Evolutionary conservation across 139 green algal species (phyloP).

Genomic region (Chlamydomonas applanata): DNA sequence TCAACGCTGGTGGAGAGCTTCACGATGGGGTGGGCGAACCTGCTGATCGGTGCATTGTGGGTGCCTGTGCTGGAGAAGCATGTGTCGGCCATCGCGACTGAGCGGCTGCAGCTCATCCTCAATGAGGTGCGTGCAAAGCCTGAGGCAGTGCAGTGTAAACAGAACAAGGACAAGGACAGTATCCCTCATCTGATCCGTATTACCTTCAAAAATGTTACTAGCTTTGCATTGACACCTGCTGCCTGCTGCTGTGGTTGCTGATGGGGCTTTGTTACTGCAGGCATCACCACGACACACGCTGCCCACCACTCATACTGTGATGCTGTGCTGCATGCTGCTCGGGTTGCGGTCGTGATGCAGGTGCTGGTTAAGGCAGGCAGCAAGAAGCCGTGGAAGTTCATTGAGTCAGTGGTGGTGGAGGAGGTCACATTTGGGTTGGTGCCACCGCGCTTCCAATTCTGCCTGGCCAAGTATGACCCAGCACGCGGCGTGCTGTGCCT

Average conservation of each 20-base stretch:
- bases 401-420: constrained; percentile 23
- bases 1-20: constrained; percentile 28
- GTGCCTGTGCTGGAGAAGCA: constrained; percentile 28
- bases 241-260: no score
- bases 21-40: constrained; percentile 37
- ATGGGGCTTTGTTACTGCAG: no score
- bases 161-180: no score
- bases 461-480: constrained; percentile 35
- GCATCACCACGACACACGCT: no score
- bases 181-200: no score
- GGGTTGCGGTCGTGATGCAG: constrained; percentile 1
- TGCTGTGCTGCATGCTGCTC: background rate
- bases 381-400: constrained; percentile 22
- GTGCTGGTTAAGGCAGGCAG: constrained; percentile 21
- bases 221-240: no score
- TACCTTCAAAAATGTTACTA: no score
- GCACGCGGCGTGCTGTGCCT: no score
- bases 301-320: no score
- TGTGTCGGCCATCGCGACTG: constrained; percentile 21
- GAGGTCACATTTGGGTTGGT: constrained; percentile 34
- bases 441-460: constrained; percentile 36
- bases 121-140: constrained; percentile 24
- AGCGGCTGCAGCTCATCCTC: constrained; percentile 31
- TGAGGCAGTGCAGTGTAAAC: no score
- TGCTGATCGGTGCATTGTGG: constrained; percentile 23